Evolutionary conservation across 352 stramenopile species (phyloP).

Genomic region (Globisporangium polare): DNA sequence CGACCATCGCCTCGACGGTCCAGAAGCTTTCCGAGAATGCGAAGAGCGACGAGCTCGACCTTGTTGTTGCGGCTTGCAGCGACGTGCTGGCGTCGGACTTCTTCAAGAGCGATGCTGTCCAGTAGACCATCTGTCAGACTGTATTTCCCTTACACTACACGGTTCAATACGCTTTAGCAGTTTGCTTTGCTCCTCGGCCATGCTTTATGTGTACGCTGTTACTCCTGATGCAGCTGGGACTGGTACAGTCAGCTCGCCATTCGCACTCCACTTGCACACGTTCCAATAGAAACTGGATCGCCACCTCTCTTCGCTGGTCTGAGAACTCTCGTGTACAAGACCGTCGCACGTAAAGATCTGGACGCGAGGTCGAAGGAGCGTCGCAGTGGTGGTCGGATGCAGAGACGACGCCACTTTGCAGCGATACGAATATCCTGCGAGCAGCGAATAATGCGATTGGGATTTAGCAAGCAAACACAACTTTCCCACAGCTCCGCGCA

Average conservation of each 20-base stretch:
- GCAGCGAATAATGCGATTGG: not conserved
- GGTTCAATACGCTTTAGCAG: not conserved
- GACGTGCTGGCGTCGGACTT: constrained; percentile 21
- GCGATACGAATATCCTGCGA: constrained; percentile 28
- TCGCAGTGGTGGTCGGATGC: constrained; percentile 14
- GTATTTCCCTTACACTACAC: not conserved
- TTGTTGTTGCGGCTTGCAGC: constrained; percentile 33
- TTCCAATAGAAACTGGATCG: constrained; percentile 46
- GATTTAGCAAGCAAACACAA: not conserved
- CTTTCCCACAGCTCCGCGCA: not conserved
- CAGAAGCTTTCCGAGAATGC: constrained; percentile 45
- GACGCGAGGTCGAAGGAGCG: constrained; percentile 28
- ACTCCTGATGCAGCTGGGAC: not conserved
- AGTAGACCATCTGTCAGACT: not conserved
- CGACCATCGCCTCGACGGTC: constrained; percentile 44
- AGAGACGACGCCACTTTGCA: constrained; percentile 34
- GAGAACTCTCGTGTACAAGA: constrained; percentile 33
- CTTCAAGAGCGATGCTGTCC: not conserved
- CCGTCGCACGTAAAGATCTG: constrained; percentile 50
- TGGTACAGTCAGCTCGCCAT: constrained; percentile 23
- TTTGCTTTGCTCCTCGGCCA: not conserved
- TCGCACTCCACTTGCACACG: constrained; percentile 41
- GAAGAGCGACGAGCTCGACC: constrained; percentile 36
- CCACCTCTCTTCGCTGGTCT: constrained; percentile 20
- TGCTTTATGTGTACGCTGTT: not conserved